A percentile compares a stretch with the other conserved stretches of the same genome.
These are phyloP conservation scores for Coelastrella sp. DNA, from an alignment of 139 green algal species.

Conservation along the genomic window DNA sequence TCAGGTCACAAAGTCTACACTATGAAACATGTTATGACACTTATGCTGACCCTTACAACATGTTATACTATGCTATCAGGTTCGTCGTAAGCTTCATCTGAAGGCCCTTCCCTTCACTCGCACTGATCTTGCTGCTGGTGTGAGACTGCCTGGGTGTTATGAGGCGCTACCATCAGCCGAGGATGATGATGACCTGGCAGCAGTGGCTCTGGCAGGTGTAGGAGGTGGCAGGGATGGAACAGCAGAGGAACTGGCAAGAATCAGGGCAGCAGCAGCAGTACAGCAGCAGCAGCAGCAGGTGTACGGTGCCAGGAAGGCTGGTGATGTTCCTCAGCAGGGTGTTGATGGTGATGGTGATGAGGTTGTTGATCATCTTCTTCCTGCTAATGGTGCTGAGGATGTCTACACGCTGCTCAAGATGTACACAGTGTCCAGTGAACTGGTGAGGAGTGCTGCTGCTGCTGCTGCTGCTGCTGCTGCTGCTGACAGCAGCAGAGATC, in stretches of 20 bases:
- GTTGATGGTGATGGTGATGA: neutral
- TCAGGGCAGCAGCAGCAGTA: neutral
- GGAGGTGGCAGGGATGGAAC: conserved; percentile 4
- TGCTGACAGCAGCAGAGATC: too few species aligned
- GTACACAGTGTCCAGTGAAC: conserved; percentile 55
- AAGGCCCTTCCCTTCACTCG: neutral
- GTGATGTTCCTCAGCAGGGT: conserved; percentile 21
- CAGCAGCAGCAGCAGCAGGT: conserved; percentile 11
- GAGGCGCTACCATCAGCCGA: conserved; percentile 20
- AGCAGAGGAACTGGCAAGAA: neutral
- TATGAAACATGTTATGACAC: too few species aligned
- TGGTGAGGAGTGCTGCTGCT: neutral
- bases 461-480: too few species aligned
- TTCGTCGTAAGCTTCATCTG: conserved; percentile 5
- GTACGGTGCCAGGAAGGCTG: neutral
- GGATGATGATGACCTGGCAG: conserved; percentile 37
- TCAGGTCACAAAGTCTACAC: too few species aligned
- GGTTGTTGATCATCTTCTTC: conserved; percentile 55
- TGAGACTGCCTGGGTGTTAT: conserved; percentile 57
- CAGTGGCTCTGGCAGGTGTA: conserved; percentile 18
- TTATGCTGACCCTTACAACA: neutral
- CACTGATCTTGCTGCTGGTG: neutral
- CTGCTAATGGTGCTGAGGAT: conserved; percentile 57
- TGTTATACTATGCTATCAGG: neutral
- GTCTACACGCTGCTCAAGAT: conserved; percentile 75